Evolutionary conservation across 2,329 filamentous ascomycete species (phyloP), one percentile per base, ranked within the genome.

Genomic region (Emmonsiellopsis sp.): DNA sequence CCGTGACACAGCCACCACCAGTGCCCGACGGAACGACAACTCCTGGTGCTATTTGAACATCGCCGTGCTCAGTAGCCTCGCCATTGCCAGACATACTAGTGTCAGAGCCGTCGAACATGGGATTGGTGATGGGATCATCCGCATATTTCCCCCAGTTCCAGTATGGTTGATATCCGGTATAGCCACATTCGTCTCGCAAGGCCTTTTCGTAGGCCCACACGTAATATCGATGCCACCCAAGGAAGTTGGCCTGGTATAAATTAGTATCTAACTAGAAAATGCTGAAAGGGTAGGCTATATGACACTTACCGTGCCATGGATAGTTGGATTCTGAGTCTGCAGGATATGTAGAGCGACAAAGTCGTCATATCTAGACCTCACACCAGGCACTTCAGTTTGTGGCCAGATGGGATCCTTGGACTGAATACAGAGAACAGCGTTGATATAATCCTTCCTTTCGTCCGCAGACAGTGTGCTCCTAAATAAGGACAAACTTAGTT

Each of bases 151-250:
- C 55, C 57, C 56, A 61, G 55, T 65, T 59, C 62, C 62, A 64
- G 56, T 65, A 68, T 26, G 71, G 70, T 40, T 70, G 67, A 2
- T 62, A 62, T 3, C 69, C 70, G 5, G 57, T 60, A 56, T 72
- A 73, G 10, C 66, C 65, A 43, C 71, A 73, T 55, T 72, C 66
- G 3, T 70, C 58, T 41, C 64, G 62, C 5, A 73, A 61, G 11
- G 65, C 65, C 51, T 64, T 59, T 54, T 73, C 71, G 53, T 68
- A 71, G 6, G 63, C 58, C 37, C 56, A 62, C 43, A 67, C 56
- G 54, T 67, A 69, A 48, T 68, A 67, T 32, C 70, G 65, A 53
- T 72, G 71, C 67, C 69, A 70, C 35, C 63, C 58, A 35, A 71
- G 61, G 46, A 59, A 57, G n/a, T n/a, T 38, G 9, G 30, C 40